A percentile compares a stretch with the other conserved stretches of the same genome.
Conservation (phyloP, 805 yeast species). For the Hanseniaspora jakobsenii region DNA sequence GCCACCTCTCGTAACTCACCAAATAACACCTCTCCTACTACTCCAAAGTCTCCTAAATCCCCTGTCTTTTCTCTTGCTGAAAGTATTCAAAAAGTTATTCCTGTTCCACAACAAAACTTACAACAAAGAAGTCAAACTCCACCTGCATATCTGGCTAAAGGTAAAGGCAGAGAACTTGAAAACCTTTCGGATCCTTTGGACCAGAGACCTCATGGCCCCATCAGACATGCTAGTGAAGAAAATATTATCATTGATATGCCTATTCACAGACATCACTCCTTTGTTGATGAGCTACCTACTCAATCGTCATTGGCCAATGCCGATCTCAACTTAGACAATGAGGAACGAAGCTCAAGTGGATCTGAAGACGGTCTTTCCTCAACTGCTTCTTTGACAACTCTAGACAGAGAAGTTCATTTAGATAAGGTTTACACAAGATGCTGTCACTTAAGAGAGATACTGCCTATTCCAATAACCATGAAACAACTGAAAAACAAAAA, state of each 20-base stretch:
- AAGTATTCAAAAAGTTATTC: slow-evolving; percentile 7
- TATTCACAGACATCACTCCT: slow-evolving; percentile 46
- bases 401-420: slow-evolving; percentile 23
- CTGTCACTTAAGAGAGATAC: slow-evolving; percentile 80
- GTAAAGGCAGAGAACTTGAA: not conserved
- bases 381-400: not conserved
- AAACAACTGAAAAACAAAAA: slow-evolving; percentile 71
- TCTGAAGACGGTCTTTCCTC: not conserved
- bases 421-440: slow-evolving; percentile 82
- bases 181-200: slow-evolving; percentile 8
- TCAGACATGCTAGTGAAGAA: slow-evolving; percentile 18
- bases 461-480: slow-evolving; percentile 82
- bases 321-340: slow-evolving; percentile 24
- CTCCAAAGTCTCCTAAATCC: slow-evolving; percentile 4
- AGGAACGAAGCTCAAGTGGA: slow-evolving; percentile 14
- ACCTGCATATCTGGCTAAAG: no score
- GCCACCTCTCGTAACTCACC: not conserved
- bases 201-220: slow-evolving; percentile 18
- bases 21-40: not conserved
- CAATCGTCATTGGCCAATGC: slow-evolving; percentile 17
- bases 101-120: slow-evolving; percentile 12
- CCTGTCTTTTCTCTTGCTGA: slow-evolving; percentile 11
- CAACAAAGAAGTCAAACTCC: no score
- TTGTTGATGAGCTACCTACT: slow-evolving; percentile 28
- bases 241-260: slow-evolving; percentile 58